A percentile compares a stretch with the other conserved stretches of the same genome.
Evolutionary conservation across 805 yeast species (phyloP).

Genomic region (Cyberlindnera veronae): DNA sequence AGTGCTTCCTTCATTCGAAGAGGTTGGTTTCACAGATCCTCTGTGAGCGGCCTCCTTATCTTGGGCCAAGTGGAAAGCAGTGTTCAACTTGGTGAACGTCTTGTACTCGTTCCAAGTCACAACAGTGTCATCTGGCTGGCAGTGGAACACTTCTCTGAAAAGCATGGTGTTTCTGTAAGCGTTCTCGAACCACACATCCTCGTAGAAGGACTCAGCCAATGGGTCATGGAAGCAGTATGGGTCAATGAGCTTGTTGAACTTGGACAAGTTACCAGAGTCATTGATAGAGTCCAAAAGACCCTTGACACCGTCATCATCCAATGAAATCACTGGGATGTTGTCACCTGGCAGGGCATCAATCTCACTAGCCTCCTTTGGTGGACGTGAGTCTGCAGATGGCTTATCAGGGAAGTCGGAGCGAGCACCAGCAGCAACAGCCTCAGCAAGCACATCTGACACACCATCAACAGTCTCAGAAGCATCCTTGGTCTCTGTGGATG

Average conservation of each 20-base stretch:
- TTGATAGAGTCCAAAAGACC: slow-evolving; percentile 37
- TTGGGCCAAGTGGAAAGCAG: slow-evolving; percentile 47
- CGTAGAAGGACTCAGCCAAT: slow-evolving; percentile 71
- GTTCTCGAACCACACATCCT: slow-evolving; percentile 78
- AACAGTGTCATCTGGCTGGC: slow-evolving; percentile 95
- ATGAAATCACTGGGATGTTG: slow-evolving; percentile 38
- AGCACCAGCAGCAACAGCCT: background rate
- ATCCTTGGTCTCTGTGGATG: background rate
- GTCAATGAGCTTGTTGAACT: slow-evolving; percentile 54
- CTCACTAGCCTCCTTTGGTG: slow-evolving; percentile 5
- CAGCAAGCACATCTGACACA: background rate
- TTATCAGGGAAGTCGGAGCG: background rate
- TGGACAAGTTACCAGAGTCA: slow-evolving; percentile 34
- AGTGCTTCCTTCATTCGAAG: slow-evolving; percentile 5
- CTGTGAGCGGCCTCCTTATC: slow-evolving; percentile 26
- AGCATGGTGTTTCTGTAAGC: slow-evolving; percentile 82
- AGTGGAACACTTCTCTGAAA: slow-evolving; percentile 81
- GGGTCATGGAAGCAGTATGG: slow-evolving; percentile 93
- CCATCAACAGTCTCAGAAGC: slow-evolving; percentile 6
- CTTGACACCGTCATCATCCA: slow-evolving; percentile 41
- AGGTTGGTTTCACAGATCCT: background rate
- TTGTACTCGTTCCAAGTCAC: slow-evolving; percentile 87
- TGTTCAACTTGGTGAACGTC: slow-evolving; percentile 53
- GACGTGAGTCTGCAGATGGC: background rate
- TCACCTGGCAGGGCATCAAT: slow-evolving; percentile 26